Evolutionary conservation across 2,329 filamentous ascomycete genomes (phyloP), one percentile per base, ranked within the genome.

Genomic region (Penicillium sclerotigenum): DNA sequence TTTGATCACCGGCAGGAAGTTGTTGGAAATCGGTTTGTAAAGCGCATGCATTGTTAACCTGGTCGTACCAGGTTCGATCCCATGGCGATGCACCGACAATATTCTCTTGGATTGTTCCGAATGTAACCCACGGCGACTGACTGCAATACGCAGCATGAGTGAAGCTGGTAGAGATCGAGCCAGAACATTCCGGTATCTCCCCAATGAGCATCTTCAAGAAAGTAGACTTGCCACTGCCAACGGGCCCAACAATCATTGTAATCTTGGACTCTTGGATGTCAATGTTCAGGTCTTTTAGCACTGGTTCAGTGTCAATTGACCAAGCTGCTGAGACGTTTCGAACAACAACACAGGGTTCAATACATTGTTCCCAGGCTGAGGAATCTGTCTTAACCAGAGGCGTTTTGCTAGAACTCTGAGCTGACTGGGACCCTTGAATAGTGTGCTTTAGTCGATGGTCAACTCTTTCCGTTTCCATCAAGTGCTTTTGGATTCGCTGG

Each of bases 141-240:
- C 51, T 61, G 31, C 63, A 65, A 49, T 59, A 64, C 1, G 59
- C 63, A 5, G 56, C 52, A 36, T 59, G 49, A 14, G 29, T 34
- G 28, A 54, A 60, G 10, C 52, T 59, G n/a, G 60, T 58, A 11
- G 54, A 54, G 2, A 65, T 42, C 8, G 46, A 51, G 16, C 64
- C 63, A 13, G 62, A 57, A 28, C 16, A 34, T 37, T 58, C 46
- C 20, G 57, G 50, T 4, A 56, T 54, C 24, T 65, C 64, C 13
- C 56, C 60, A 11, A 65, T 51, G 16, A 63, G 40, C 1, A 47
- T 48, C 42, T 52, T 63, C 24, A 66, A 42, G 3, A 66, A 41
- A 18, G 63, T 61, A 14, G 60, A 60, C 33, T 66, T 66, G 5
- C 64, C 64, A 48, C 59, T 59, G 1, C 63, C 63, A 4, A 65